Evolutionary conservation across 257 asterid species (phyloP).

Genomic region (Solanum chilense): DNA sequence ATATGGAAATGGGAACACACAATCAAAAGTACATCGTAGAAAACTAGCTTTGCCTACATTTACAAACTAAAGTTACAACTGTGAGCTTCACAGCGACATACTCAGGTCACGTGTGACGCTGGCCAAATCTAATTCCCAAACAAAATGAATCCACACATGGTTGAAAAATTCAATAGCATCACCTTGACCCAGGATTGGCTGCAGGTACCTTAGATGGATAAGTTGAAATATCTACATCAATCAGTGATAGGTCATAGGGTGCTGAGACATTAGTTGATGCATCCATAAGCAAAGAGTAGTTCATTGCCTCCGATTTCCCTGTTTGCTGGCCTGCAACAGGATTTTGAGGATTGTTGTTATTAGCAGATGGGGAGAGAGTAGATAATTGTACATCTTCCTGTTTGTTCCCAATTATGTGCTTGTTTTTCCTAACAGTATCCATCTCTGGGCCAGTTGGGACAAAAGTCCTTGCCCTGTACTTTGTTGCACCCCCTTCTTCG

Average conservation of each 20-base stretch:
- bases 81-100: neutral
- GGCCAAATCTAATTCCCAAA: neutral
- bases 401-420: conserved; percentile 48
- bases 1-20: neutral
- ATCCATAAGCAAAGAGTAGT: conserved; percentile 48
- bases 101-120: neutral
- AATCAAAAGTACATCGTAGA: neutral
- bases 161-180: conserved; percentile 5
- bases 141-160: neutral
- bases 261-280: conserved; percentile 20
- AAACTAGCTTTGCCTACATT: neutral
- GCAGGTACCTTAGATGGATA: no score
- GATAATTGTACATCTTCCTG: conserved; percentile 56
- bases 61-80: conserved; percentile 5
- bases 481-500: conserved; percentile 69
- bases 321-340: conserved; percentile 11
- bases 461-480: conserved; percentile 91
- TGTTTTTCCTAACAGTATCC: conserved; percentile 86
- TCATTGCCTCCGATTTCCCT: conserved; percentile 44
- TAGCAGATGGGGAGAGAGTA: conserved; percentile 45
- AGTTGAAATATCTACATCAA: no score
- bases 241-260: no score
- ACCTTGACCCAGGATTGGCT: no score
- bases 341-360: conserved; percentile 22
- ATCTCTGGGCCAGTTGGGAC: conserved; percentile 96